A percentile compares a stretch with the other conserved stretches of the same genome.
These are phyloP conservation scores for Pichia sp. DNA, from an alignment of 1,139 yeast genomes.

Conservation along the genomic window DNA sequence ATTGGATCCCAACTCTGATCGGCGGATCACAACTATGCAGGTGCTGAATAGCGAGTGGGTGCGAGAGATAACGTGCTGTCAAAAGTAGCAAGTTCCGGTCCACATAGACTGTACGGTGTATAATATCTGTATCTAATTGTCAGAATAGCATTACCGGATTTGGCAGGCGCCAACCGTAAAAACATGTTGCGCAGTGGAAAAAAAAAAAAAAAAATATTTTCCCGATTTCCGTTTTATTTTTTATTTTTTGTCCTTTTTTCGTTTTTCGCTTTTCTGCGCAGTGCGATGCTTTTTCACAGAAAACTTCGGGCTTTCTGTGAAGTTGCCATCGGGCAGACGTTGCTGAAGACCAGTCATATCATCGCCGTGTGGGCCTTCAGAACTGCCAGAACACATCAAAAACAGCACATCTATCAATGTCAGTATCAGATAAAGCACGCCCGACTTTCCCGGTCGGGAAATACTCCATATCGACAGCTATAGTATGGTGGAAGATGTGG, in stretches of 20 bases:
- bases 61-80: slow-evolving; percentile 70
- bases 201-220: neutral
- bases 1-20: slow-evolving; percentile 78
- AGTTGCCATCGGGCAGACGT: too few relatives aligned
- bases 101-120: too few relatives aligned
- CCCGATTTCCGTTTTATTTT: neutral
- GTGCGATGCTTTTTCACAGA: too few relatives aligned
- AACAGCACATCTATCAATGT: neutral
- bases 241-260: neutral
- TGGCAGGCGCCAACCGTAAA: neutral
- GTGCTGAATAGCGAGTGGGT: slow-evolving; percentile 95
- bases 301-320: too few relatives aligned
- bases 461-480: neutral
- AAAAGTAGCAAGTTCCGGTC: neutral
- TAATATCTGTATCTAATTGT: too few relatives aligned
- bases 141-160: neutral
- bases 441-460: neutral
- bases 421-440: neutral
- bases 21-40: slow-evolving; percentile 86
- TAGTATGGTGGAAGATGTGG: neutral
- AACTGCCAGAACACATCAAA: too few relatives aligned
- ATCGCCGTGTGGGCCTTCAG: too few relatives aligned
- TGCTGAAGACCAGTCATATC: too few relatives aligned
- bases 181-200: neutral
- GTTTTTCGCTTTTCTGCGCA: neutral